Evolutionary conservation across 2,329 filamentous ascomycete species (phyloP).

Genomic region (Cladophialophora exuberans): DNA sequence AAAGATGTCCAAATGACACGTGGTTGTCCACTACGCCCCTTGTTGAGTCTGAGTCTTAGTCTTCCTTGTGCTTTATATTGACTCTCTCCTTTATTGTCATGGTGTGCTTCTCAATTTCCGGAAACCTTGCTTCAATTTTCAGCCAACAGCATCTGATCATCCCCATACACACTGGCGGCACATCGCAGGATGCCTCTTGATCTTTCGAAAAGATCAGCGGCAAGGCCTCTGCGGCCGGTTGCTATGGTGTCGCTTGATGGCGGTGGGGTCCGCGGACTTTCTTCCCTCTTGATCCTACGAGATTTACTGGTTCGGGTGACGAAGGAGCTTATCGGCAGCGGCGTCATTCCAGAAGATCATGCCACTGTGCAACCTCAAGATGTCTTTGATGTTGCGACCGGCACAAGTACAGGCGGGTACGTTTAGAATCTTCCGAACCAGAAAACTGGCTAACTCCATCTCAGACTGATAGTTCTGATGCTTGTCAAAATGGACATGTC

Average conservation of each 20-base stretch:
- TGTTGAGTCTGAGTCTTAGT: neutral
- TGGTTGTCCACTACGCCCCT: too few relatives aligned
- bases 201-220: neutral
- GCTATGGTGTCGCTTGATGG: constrained; percentile 38
- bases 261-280: constrained; percentile 46
- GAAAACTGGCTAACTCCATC: constrained; percentile 1
- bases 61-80: neutral
- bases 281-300: constrained; percentile 42
- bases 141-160: neutral
- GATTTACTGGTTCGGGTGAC: constrained; percentile 40
- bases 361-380: constrained; percentile 38
- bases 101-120: neutral
- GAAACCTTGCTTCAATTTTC: constrained; percentile 1
- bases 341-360: constrained; percentile 12
- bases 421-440: constrained; percentile 16
- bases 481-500: constrained; percentile 52
- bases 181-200: neutral
- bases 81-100: neutral
- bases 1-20: neutral
- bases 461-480: constrained; percentile 53
- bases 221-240: constrained; percentile 12
- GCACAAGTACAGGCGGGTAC: constrained; percentile 44
- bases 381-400: constrained; percentile 47
- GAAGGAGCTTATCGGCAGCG: constrained; percentile 19
- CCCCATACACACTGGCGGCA: neutral